These are phyloP conservation scores for Boeremia exigua DNA, from an alignment of 2,329 filamentous ascomycete genomes.

Conservation along the genomic window DNA sequence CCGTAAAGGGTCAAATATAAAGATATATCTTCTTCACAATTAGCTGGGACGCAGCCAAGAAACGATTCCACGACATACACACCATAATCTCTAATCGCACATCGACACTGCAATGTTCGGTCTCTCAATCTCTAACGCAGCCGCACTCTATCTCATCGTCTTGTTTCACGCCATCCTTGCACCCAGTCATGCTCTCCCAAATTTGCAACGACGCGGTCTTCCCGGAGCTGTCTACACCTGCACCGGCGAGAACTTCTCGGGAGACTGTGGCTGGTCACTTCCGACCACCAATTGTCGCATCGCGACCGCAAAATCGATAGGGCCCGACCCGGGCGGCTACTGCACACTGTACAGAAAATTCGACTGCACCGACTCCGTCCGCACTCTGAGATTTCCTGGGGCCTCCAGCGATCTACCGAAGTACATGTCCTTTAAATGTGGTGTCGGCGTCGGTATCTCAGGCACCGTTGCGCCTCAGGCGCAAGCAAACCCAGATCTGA, in stretches of 20 bases:
- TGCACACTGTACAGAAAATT: constrained; percentile 35
- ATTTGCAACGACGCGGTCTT: constrained; percentile 37
- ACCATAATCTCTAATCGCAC: constrained; percentile 12
- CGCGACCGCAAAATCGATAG: constrained; percentile 34
- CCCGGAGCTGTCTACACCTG: constrained; percentile 46
- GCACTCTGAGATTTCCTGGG: constrained; percentile 36
- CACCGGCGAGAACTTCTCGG: constrained; percentile 33
- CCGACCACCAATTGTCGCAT: constrained; percentile 34
- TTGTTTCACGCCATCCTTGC: constrained; percentile 19
- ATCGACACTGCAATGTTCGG: constrained; percentile 4
- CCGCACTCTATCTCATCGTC: constrained; percentile 9
- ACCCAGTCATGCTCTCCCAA: constrained; percentile 18
- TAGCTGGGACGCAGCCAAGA: background rate
- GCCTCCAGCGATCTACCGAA: constrained; percentile 22
- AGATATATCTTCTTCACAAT: background rate
- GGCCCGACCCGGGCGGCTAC: constrained; percentile 38
- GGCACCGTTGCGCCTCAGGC: constrained; percentile 15
- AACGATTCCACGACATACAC: constrained; percentile 9
- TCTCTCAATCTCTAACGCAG: constrained; percentile 5
- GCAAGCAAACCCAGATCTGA: background rate
- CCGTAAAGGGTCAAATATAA: background rate
- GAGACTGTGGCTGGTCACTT: constrained; percentile 37
- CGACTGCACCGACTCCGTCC: constrained; percentile 31
- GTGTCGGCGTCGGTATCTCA: constrained; percentile 9
- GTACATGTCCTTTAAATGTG: constrained; percentile 37